Evolutionary conservation across 495 filamentous ascomycete species (phyloP).

Genomic region (Viridothelium virens): DNA sequence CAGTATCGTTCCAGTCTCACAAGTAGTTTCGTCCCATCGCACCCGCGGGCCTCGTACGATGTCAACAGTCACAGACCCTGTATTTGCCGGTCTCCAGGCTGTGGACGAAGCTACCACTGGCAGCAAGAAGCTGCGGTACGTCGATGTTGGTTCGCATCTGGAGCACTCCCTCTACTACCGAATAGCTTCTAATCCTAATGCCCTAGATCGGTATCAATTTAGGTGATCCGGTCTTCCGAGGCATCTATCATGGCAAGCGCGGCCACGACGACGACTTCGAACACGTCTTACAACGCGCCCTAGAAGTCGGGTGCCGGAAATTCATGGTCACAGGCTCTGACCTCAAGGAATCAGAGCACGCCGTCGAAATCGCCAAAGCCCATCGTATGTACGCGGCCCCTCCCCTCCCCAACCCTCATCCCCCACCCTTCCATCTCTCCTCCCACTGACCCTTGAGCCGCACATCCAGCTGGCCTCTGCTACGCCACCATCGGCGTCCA

Average conservation of each 20-base stretch:
- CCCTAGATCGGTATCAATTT: conserved; percentile 83
- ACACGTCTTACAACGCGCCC: conserved; percentile 66
- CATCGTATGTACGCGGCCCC: conserved; percentile 51
- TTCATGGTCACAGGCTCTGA: conserved; percentile 93
- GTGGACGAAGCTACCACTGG: conserved; percentile 10
- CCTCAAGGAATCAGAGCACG: conserved; percentile 65
- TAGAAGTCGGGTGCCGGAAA: conserved; percentile 70
- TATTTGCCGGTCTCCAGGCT: conserved; percentile 16
- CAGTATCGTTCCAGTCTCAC: background rate
- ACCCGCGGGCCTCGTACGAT: background rate
- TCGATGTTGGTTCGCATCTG: conserved; percentile 46
- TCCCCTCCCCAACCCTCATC: too few relatives aligned
- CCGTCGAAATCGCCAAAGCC: conserved; percentile 61
- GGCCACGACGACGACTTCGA: conserved; percentile 71
- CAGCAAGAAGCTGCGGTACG: conserved; percentile 42
- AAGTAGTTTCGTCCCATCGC: background rate
- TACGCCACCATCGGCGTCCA: conserved; percentile 90
- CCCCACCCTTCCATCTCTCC: background rate
- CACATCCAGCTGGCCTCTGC: conserved; percentile 58
- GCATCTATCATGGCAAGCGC: conserved; percentile 73
- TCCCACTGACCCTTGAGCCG: too few relatives aligned
- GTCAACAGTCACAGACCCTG: conserved; percentile 9
- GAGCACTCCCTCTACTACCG: conserved; percentile 19
- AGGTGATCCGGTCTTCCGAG: conserved; percentile 76
- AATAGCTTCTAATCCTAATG: background rate